Base-by-base conservation (phyloP, 306 rosid species). In the Lotus japonicus region DNA sequence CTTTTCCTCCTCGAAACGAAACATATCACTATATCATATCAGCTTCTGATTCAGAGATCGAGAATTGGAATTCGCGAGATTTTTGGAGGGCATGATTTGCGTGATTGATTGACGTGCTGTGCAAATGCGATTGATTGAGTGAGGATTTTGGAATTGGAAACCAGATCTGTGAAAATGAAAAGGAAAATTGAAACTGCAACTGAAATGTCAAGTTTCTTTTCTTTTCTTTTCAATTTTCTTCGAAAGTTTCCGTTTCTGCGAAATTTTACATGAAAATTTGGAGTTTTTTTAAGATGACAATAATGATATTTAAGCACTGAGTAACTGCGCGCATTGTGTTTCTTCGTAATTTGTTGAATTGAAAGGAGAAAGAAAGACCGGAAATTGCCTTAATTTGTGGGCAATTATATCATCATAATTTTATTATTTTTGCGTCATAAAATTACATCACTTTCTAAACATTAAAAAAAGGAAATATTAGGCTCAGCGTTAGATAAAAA, bases 1-100 rank as follows among this genome's bases (percentile, higher is more conserved):
- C 62, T 45, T 68, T 59, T 67, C 57, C 35, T 60, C 55, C 71
- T 79, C 68, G 42, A 62, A 77, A 64, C 53, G 71, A 60, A 67
- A 48, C 71, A 58, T 68, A 4, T 9, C 1, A 9, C n/a, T n/a
- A n/a, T n/a, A n/a, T n/a, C n/a, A n/a, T n/a, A 4, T 9, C 1
- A 9, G 26, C 11, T 31, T 10, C 9, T 36, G 78, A 41, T 64
- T 19, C 49, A 49, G 14, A 55, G 58, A 56, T 68, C 23, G 38
- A 15, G 23, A 35, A 55, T 28, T n/a, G 70, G 8, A 58, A 45
- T 1, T 33, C 28, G 15, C 13, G 45, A n/a, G 35, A 12, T 35
- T 48, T 57, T 13, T 5, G 6, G 6, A 4, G 36, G 49, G 15
- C 17, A 26, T 64, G 55, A 21, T 74, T 66, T 9, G 18, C 33